phyloP scores from a whole-genome alignment of 108 stramenopile species.

The Schizochytrium sp. region DNA sequence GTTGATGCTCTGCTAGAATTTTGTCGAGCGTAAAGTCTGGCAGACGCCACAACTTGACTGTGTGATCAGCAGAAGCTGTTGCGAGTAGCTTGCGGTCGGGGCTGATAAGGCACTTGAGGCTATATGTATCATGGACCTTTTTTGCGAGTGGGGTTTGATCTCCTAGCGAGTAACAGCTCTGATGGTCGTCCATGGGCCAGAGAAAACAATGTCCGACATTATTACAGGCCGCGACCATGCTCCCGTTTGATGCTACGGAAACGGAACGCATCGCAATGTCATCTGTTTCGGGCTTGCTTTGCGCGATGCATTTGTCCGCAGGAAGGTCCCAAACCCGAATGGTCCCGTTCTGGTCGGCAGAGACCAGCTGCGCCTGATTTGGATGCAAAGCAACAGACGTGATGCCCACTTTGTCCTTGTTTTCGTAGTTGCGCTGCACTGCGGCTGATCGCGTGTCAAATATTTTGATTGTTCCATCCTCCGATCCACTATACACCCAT shows the following conservation, averaged over 20 bases:
- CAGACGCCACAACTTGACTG: conserved; percentile 77
- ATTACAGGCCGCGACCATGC: conserved; percentile 68
- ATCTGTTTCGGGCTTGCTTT: conserved; percentile 49
- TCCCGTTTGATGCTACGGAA: conserved; percentile 48
- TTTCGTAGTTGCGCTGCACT: conserved; percentile 76
- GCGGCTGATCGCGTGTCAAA: conserved; percentile 84
- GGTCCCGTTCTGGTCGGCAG: conserved; percentile 40
- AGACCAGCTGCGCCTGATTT: conserved; percentile 83
- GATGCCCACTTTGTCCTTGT: conserved; percentile 57
- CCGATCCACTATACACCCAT: conserved; percentile 67
- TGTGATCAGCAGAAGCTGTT: conserved; percentile 80
- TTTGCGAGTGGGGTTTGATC: not conserved
- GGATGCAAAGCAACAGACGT: conserved; percentile 83
- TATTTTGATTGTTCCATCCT: conserved; percentile 65
- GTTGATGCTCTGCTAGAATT: conserved; percentile 64
- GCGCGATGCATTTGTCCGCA: conserved; percentile 17
- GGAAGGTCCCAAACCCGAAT: conserved; percentile 42
- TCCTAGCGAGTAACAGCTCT: not conserved
- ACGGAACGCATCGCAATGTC: conserved; percentile 33
- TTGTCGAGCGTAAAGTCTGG: conserved; percentile 65
- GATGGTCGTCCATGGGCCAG: conserved; percentile 41
- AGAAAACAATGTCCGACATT: conserved; percentile 69
- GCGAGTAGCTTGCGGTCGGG: conserved; percentile 56
- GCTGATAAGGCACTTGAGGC: conserved; percentile 44
- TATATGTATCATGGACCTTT: conserved; percentile 38